Evolutionary conservation across 2,329 filamentous ascomycete species (phyloP).

Genomic region (Pyrenophora teres): DNA sequence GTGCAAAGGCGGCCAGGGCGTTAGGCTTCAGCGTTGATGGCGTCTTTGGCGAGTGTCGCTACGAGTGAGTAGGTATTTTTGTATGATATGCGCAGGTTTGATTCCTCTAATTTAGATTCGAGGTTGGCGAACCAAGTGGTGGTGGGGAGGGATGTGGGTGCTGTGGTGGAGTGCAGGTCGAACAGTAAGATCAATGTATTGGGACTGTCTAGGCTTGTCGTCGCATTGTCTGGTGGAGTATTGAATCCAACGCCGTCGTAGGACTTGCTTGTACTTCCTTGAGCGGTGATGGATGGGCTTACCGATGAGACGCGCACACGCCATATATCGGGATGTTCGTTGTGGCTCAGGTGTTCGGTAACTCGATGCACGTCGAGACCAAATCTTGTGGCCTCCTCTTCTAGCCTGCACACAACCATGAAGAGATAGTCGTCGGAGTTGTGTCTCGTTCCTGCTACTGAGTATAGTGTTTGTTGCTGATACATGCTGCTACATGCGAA

Average conservation of each 20-base stretch:
- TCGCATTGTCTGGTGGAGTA: neutral
- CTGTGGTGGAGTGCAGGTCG: neutral
- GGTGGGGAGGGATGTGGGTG: neutral
- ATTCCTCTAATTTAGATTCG: neutral
- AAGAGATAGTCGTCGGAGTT: neutral
- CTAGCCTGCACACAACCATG: constrained; percentile 1
- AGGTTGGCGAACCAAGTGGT: neutral
- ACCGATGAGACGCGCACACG: neutral
- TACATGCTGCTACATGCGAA: constrained; percentile 12
- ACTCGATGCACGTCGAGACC: neutral
- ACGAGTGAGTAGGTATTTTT: constrained; percentile 8
- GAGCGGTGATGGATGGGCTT: constrained; percentile 6
- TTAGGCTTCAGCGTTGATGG: constrained; percentile 5
- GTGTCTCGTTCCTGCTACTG: neutral
- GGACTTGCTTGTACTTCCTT: constrained; percentile 17
- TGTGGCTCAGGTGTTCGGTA: neutral
- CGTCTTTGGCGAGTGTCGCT: constrained; percentile 1
- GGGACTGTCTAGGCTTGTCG: neutral
- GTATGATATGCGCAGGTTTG: constrained; percentile 1
- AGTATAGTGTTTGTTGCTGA: neutral
- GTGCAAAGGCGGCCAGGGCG: constrained; percentile 17
- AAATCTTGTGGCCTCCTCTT: neutral
- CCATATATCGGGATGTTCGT: neutral
- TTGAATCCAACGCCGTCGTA: constrained; percentile 14
- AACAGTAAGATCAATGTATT: constrained; percentile 8